A percentile compares a stretch with the other conserved stretches of the same genome.
These are phyloP conservation scores for Cystoderma amianthinum DNA, from an alignment of 768 basidiomycete genomes.

Conservation along the genomic window DNA sequence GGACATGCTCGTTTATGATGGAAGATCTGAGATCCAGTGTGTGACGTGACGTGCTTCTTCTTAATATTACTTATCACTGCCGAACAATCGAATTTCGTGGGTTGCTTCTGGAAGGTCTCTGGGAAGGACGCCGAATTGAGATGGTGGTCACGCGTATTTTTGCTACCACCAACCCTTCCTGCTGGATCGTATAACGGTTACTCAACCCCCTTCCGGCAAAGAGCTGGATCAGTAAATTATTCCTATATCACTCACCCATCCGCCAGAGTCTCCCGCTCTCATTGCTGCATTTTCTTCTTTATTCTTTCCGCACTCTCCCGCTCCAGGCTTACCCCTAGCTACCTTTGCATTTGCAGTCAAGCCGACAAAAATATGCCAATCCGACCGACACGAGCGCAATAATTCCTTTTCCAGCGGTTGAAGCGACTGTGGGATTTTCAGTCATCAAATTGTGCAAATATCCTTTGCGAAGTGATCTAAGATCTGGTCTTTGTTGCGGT, in stretches of 20 bases:
- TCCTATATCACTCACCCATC: conserved; percentile 7
- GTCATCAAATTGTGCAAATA: conserved; percentile 6
- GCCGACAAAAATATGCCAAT: background rate
- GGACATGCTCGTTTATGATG: background rate
- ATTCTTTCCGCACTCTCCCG: background rate
- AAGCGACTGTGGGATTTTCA: conserved; percentile 9
- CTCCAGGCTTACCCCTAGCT: background rate
- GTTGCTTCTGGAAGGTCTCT: conserved; percentile 23
- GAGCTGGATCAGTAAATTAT: too few relatives aligned
- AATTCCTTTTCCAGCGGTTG: conserved; percentile 11
- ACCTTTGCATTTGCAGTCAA: background rate
- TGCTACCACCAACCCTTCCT: too few relatives aligned
- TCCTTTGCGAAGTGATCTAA: conserved; percentile 12
- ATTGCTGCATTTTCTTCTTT: conserved; percentile 1
- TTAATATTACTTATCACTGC: conserved; percentile 16
- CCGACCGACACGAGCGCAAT: conserved; percentile 10
- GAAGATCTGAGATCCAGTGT: conserved; percentile 19
- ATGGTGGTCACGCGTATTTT: background rate
- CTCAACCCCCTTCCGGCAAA: conserved; percentile 8
- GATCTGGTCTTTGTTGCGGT: conserved; percentile 8
- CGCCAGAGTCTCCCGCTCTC: conserved; percentile 1
- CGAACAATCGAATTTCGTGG: conserved; percentile 22
- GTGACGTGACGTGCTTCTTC: conserved; percentile 20
- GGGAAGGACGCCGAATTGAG: conserved; percentile 4
- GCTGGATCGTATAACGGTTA: conserved; percentile 11